Evolutionary conservation across 208 protist genomes (phyloP).

Genomic region (Acanthamoeba quina): DNA sequence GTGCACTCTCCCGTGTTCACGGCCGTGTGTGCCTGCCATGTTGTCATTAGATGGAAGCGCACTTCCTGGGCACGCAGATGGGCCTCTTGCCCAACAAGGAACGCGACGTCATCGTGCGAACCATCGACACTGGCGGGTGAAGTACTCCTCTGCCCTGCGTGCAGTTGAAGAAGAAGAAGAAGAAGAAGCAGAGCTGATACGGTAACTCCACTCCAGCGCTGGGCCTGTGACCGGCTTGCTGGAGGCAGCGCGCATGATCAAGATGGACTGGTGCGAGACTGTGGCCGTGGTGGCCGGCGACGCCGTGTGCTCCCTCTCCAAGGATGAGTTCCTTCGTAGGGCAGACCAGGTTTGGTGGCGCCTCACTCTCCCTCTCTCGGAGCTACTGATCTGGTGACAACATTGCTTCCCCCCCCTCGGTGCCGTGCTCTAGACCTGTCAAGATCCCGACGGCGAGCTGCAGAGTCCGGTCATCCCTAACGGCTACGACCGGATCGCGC

Average conservation of each 20-base stretch:
- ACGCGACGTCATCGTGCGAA: constrained; percentile 85
- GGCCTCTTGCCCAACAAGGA: constrained; percentile 81
- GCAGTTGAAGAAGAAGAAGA: background rate
- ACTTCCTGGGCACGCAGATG: constrained; percentile 88
- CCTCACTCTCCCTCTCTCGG: background rate
- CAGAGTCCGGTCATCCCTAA: constrained; percentile 87
- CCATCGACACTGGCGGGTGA: constrained; percentile 88
- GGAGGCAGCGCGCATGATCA: constrained; percentile 86
- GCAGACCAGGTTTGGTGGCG: background rate
- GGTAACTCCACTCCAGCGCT: constrained; percentile 55
- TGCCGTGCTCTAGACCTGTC: constrained; percentile 84
- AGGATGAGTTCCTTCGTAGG: constrained; percentile 40
- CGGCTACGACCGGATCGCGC: constrained; percentile 90
- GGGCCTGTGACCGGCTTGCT: constrained; percentile 88
- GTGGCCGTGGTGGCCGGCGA: constrained; percentile 89
- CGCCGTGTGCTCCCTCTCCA: constrained; percentile 84
- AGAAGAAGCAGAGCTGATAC: background rate
- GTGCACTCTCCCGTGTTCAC: background rate
- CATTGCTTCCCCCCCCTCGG: background rate
- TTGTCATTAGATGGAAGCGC: constrained; percentile 87
- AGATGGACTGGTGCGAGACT: constrained; percentile 80
- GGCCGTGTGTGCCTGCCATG: background rate
- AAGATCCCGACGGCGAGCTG: constrained; percentile 83
- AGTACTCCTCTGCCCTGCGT: background rate
- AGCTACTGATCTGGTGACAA: background rate